Percentiles rank a stretch among this genome's conserved stretches.
phyloP scores from a whole-genome alignment of 2,329 filamentous ascomycete genomes.

The Colletotrichum sp. region DNA sequence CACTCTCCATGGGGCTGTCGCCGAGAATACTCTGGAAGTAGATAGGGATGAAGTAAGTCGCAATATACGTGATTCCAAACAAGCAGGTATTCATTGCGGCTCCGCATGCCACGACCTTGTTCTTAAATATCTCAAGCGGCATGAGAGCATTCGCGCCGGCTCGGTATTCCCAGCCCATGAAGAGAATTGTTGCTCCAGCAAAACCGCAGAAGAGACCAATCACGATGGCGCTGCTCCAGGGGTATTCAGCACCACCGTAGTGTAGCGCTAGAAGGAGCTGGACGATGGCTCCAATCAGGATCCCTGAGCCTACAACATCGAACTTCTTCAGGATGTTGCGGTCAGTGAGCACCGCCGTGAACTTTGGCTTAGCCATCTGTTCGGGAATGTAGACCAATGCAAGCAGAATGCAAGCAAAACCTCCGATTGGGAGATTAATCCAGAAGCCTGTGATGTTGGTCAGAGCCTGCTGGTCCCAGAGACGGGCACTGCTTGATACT shows the following conservation, averaged over 20 bases:
- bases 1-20: slow-evolving; percentile 38
- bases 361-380: slow-evolving; percentile 31
- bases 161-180: slow-evolving; percentile 45
- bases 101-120: slow-evolving; percentile 29
- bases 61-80: slow-evolving; percentile 48
- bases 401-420: slow-evolving; percentile 35
- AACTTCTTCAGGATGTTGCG: slow-evolving; percentile 35
- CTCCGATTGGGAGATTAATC: slow-evolving; percentile 51
- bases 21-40: slow-evolving; percentile 56
- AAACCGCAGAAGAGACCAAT: slow-evolving; percentile 46
- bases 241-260: slow-evolving; percentile 42
- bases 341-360: slow-evolving; percentile 31
- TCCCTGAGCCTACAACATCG: slow-evolving; percentile 44
- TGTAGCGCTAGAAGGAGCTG: slow-evolving; percentile 50
- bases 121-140: slow-evolving; percentile 39
- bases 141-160: slow-evolving; percentile 55
- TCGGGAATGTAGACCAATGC: slow-evolving; percentile 41
- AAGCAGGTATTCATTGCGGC: slow-evolving; percentile 47
- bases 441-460: slow-evolving; percentile 38
- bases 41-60: slow-evolving; percentile 54
- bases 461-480: background rate
- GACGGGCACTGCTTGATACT: slow-evolving; percentile 3
- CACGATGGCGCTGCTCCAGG: slow-evolving; percentile 42
- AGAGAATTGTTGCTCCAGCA: slow-evolving; percentile 34
- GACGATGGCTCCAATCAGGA: slow-evolving; percentile 45